A percentile compares a stretch with the other conserved stretches of the same genome.
Conservation (phyloP, 768 basidiomycete species). For the Pisolithus orientalis region DNA sequence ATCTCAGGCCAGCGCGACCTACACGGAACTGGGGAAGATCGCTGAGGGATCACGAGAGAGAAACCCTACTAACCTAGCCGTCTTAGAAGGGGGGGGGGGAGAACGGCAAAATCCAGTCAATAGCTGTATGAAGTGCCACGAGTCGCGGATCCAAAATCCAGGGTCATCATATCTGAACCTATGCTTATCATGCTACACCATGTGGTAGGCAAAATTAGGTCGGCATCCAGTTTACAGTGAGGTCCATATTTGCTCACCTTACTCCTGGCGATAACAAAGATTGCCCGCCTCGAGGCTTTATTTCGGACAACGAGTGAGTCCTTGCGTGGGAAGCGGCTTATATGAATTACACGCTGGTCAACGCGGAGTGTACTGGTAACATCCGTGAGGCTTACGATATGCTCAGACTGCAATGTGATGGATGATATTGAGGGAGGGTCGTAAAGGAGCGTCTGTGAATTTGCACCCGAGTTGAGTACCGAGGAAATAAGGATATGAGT, state of each 20-base stretch:
- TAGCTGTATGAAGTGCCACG: too few species aligned
- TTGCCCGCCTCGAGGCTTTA: neutral
- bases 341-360: neutral
- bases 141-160: too few species aligned
- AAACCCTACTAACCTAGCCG: too few species aligned
- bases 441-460: slow-evolving; percentile 65
- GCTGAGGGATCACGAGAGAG: too few species aligned
- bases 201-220: neutral
- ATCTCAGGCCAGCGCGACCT: too few species aligned
- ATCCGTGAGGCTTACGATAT: too few species aligned
- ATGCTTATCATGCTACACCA: neutral
- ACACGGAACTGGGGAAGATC: too few species aligned
- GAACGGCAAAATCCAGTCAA: too few species aligned
- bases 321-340: neutral
- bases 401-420: slow-evolving; percentile 19
- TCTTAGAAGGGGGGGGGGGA: too few species aligned
- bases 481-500: slow-evolving; percentile 34
- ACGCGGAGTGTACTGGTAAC: too few species aligned
- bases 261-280: neutral
- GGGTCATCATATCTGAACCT: too few species aligned
- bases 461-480: slow-evolving; percentile 35
- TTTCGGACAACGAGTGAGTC: neutral
- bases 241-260: neutral
- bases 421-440: slow-evolving; percentile 54
- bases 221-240: neutral